Evolutionary conservation across 2,329 filamentous ascomycete genomes (phyloP).

Genomic region (Aspergillus viridinutans): DNA sequence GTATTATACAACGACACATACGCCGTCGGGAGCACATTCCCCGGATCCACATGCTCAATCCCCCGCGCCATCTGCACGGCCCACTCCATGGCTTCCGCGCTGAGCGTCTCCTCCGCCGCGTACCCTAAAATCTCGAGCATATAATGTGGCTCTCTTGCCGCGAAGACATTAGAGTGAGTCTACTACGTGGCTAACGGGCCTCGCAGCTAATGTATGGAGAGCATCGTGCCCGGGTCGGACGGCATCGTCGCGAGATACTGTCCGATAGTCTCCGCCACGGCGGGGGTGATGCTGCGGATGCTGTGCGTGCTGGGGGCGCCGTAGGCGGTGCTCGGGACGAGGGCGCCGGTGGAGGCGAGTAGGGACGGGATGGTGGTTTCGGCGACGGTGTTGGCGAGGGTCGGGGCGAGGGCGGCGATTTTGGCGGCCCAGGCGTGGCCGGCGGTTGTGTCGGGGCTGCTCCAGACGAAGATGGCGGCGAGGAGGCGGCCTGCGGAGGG

Average conservation of each 20-base stretch:
- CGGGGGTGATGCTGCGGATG: conserved; percentile 3
- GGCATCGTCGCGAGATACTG: background rate
- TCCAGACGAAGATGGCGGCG: too few species aligned
- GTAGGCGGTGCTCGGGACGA: conserved; percentile 1
- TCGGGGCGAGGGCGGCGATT: too few species aligned
- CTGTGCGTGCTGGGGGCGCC: conserved; percentile 7
- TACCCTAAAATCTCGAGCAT: conserved; percentile 16
- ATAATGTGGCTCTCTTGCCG: conserved; percentile 15
- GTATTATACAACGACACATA: conserved; percentile 16
- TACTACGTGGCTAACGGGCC: conserved; percentile 7
- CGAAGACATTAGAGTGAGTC: conserved; percentile 10
- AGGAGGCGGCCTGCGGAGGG: too few species aligned
- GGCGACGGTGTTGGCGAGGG: conserved; percentile 11
- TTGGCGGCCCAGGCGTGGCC: too few species aligned
- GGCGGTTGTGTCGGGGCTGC: too few species aligned
- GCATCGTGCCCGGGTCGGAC: conserved; percentile 8
- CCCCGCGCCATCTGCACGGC: conserved; percentile 2
- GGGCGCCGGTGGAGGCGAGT: background rate
- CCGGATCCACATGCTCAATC: conserved; percentile 2
- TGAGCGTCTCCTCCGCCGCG: background rate
- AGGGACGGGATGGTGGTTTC: conserved; percentile 10
- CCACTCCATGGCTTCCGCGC: conserved; percentile 7
- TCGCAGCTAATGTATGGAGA: conserved; percentile 16
- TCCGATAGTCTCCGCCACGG: conserved; percentile 8
- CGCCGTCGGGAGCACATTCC: conserved; percentile 9